A percentile compares a stretch with the other conserved stretches of the same genome.
Conservation (phyloP, 768 basidiomycete species). For the Mrakia blollopis region DNA sequence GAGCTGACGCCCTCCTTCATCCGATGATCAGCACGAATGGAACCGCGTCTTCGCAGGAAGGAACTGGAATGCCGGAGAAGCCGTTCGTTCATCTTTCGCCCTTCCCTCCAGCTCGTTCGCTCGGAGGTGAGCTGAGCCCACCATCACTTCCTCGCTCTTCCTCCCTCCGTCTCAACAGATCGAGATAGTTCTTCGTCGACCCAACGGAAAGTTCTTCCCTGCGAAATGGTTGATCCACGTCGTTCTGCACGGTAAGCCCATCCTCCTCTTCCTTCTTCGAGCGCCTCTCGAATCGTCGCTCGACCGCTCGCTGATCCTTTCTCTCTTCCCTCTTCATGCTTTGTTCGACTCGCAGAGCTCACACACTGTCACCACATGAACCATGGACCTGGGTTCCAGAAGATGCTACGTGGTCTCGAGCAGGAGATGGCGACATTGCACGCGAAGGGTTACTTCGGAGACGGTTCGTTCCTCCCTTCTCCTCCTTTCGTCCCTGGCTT, state of each 20-base stretch:
- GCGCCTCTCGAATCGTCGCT: too few species aligned
- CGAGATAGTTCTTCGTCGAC: slow-evolving; percentile 10
- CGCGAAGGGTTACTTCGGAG: neutral
- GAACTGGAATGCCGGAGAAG: slow-evolving; percentile 18
- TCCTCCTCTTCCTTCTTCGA: neutral
- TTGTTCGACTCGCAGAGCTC: neutral
- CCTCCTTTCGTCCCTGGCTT: neutral
- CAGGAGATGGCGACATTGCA: neutral
- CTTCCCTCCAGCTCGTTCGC: neutral
- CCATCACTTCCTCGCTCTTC: too few species aligned
- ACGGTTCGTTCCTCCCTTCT: neutral
- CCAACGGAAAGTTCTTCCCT: slow-evolving; percentile 3
- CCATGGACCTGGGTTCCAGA: slow-evolving; percentile 17
- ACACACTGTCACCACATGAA: neutral
- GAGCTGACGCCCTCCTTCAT: neutral
- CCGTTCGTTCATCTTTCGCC: neutral
- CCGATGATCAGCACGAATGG: neutral
- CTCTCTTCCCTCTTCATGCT: too few species aligned
- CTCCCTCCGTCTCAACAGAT: neutral
- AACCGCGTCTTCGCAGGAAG: slow-evolving; percentile 13
- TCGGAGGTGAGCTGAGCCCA: neutral
- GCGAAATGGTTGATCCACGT: slow-evolving; percentile 1
- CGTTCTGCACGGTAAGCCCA: slow-evolving; percentile 5
- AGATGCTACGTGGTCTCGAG: neutral
- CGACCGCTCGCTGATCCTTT: neutral